These are phyloP conservation scores for Pelargonium nanum DNA, from an alignment of 345 rosid genomes.

Conservation along the genomic window DNA sequence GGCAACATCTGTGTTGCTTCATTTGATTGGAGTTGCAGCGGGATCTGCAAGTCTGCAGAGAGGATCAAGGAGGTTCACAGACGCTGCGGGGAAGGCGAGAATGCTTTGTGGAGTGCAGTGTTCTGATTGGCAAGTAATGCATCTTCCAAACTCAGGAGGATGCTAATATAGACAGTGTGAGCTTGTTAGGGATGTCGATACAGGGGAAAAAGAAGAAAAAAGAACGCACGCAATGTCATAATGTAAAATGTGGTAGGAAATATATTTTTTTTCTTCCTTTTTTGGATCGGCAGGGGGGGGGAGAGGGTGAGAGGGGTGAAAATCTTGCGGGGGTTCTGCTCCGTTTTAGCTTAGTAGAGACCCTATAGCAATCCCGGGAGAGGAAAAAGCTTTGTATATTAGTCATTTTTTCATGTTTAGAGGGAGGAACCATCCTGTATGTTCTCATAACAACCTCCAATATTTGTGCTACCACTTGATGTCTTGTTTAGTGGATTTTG, in stretches of 20 bases:
- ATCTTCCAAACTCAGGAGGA: slow-evolving; percentile 32
- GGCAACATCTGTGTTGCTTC: slow-evolving; percentile 86
- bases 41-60: slow-evolving; percentile 77
- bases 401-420: neutral
- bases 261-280: no score
- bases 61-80: slow-evolving; percentile 81
- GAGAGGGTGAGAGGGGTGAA: neutral
- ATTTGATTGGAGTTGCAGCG: slow-evolving; percentile 87
- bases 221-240: neutral
- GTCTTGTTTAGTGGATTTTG: no score
- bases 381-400: neutral
- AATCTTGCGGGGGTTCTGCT: neutral
- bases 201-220: slow-evolving; percentile 2
- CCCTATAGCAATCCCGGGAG: neutral
- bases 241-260: slow-evolving; percentile 9
- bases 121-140: slow-evolving; percentile 26
- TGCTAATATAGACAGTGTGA: neutral
- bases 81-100: slow-evolving; percentile 81
- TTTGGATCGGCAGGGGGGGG: no score
- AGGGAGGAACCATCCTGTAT: neutral
- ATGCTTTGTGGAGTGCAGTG: slow-evolving; percentile 57
- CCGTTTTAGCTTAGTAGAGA: neutral
- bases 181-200: neutral
- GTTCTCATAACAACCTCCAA: neutral
- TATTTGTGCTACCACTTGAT: no score